Conservation (phyloP, 371 early-diverging fungal genomes). For the Mortierella sp. region DNA sequence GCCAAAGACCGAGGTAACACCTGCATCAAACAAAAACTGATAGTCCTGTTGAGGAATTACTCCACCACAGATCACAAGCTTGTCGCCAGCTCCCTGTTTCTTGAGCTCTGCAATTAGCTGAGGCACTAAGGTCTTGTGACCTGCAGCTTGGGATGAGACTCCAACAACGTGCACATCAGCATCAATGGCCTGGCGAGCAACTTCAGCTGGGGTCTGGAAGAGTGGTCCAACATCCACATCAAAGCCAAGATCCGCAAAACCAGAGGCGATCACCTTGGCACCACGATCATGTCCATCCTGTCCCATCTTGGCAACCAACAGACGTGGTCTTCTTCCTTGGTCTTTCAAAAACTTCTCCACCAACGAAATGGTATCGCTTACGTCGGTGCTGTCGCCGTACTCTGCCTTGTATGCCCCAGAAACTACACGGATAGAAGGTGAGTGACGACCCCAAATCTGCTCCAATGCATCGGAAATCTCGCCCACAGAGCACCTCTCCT, state of each 20-base stretch:
- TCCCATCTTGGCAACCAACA: conserved; percentile 91
- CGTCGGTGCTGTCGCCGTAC: conserved; percentile 76
- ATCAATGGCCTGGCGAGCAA: conserved; percentile 88
- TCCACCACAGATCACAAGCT: conserved; percentile 83
- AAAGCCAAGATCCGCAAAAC: conserved; percentile 89
- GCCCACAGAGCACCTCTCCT: conserved; percentile 83
- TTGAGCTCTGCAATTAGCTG: conserved; percentile 78
- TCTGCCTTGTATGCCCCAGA: conserved; percentile 88
- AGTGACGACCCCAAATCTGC: conserved; percentile 84
- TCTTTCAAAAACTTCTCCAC: conserved; percentile 68
- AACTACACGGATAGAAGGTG: conserved; percentile 80
- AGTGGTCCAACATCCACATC: conserved; percentile 92
- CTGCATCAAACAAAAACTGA: conserved; percentile 79
- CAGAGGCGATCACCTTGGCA: conserved; percentile 90
- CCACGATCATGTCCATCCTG: conserved; percentile 94
- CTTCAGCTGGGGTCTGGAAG: conserved; percentile 90
- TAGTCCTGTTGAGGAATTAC: conserved; percentile 91
- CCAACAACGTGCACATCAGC: conserved; percentile 92
- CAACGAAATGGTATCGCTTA: conserved; percentile 68
- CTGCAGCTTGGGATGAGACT: conserved; percentile 86
- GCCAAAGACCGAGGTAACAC: conserved; percentile 84
- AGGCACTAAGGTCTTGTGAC: conserved; percentile 88
- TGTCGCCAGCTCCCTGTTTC: conserved; percentile 77
- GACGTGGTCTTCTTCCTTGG: conserved; percentile 85
- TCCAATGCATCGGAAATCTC: conserved; percentile 87